Base-by-base conservation (phyloP, 2,329 filamentous ascomycete species). In the Leptographium flavum region DNA sequence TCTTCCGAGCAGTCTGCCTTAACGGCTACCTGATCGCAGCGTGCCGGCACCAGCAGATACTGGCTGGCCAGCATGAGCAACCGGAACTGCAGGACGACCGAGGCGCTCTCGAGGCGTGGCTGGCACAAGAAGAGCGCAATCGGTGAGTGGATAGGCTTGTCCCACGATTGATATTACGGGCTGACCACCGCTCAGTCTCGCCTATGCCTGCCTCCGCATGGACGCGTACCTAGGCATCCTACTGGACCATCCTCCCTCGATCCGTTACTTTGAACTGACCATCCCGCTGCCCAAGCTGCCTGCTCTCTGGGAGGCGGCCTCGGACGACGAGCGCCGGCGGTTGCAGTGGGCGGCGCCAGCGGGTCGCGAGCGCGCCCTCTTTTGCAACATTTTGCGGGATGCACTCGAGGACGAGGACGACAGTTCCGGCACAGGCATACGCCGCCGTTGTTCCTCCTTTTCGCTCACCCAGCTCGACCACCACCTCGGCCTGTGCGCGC, bases 201-300 rank as follows among this genome's bases (percentile, higher is more conserved):
- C 45, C 23, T 46, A 43, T 8, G 21, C 39, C 4, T 42, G 33
- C 9, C 39, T 46, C 0, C 45, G 45, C 11, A 31, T 46, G 28
- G 45, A 46, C 23, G 45, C 45, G 1, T 46, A 46, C 22, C 21
- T 46, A 17, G 43, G 45, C 35, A 46, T 46, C n/a, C 19, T 46
- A 4, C 30, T 42, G 10, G 45, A 46, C 45, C 39, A 43, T 13
- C 45, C 45, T 9, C 45, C 45, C 5, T 42, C 39, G 25, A 37
- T 46, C 21, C 45, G 39, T 4, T 43, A 43, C 27, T 46, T 42
- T 33, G 45, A 46, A 28, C 33, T 46, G 17, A 39, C 19, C 35
- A 39, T 46, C 3, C 45, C 45, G 28, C 39, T 46, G 2, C 45
- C 45, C 19, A 46, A 46, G 39, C 27, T 41, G 32, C 22, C 45